Conservation (phyloP, 2,329 filamentous ascomycete genomes). For the Curvularia verruculosa region DNA sequence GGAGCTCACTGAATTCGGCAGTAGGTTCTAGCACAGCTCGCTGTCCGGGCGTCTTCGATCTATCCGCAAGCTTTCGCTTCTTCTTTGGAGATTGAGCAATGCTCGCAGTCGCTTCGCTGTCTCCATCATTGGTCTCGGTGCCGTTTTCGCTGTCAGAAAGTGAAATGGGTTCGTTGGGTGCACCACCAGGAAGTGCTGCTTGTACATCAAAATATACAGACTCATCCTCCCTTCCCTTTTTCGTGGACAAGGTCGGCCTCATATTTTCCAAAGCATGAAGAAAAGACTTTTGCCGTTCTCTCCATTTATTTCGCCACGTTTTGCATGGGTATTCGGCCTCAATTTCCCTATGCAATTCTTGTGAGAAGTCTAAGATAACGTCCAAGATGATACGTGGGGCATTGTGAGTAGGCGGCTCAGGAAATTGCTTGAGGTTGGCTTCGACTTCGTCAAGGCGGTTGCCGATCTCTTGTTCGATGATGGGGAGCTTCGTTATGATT, state of each 20-base stretch:
- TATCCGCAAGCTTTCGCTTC: slow-evolving; percentile 35
- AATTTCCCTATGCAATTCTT: slow-evolving; percentile 60
- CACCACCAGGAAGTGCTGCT: slow-evolving; percentile 11
- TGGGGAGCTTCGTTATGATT: slow-evolving; percentile 49
- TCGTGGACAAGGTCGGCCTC: slow-evolving; percentile 34
- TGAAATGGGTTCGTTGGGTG: slow-evolving; percentile 23
- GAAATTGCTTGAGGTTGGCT: slow-evolving; percentile 62
- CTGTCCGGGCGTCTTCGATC: slow-evolving; percentile 4
- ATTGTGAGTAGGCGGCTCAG: slow-evolving; percentile 69
- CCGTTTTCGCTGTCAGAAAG: slow-evolving; percentile 28
- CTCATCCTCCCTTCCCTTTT: slow-evolving; percentile 16
- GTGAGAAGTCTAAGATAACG: slow-evolving; percentile 64
- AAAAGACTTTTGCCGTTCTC: slow-evolving; percentile 59
- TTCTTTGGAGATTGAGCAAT: slow-evolving; percentile 35
- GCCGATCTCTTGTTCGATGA: slow-evolving; percentile 54
- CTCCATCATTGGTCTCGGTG: background rate
- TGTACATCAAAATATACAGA: slow-evolving; percentile 16
- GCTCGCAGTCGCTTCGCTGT: background rate
- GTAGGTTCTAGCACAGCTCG: background rate
- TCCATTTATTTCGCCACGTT: slow-evolving; percentile 54
- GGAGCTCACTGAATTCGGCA: slow-evolving; percentile 7
- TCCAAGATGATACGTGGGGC: slow-evolving; percentile 69
- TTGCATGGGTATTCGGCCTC: slow-evolving; percentile 54
- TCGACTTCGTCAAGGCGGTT: slow-evolving; percentile 60
- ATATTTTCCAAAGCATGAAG: slow-evolving; percentile 47